These are phyloP conservation scores for Monilinia fructigena DNA, from an alignment of 2,329 filamentous ascomycete genomes.

Conservation along the genomic window DNA sequence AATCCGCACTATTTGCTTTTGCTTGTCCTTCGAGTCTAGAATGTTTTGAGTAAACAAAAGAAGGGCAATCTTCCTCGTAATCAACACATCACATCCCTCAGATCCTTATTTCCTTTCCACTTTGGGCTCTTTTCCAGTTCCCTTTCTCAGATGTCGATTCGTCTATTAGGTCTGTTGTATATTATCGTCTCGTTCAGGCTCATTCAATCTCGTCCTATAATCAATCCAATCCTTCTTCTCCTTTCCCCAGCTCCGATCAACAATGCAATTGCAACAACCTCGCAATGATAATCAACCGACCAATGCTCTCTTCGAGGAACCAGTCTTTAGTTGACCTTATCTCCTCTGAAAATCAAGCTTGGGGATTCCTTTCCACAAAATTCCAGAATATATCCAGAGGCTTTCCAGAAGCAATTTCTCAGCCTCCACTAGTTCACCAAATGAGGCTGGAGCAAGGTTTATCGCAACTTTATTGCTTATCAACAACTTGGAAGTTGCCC, in stretches of 20 bases:
- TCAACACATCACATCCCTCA: conserved; percentile 8
- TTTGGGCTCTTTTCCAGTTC: background rate
- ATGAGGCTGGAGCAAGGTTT: conserved; percentile 11
- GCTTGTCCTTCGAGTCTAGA: background rate
- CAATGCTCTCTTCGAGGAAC: conserved; percentile 16
- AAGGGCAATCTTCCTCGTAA: conserved; percentile 9
- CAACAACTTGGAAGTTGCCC: background rate
- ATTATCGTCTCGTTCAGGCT: background rate
- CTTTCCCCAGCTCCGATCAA: conserved; percentile 7
- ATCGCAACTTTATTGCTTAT: conserved; percentile 15
- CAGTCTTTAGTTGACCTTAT: background rate
- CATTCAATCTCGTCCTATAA: background rate
- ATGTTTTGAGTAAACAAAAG: conserved; percentile 6
- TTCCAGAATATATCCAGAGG: background rate
- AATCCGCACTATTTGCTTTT: background rate
- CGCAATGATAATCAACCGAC: conserved; percentile 1
- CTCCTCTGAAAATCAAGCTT: conserved; percentile 11
- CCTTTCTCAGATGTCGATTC: background rate
- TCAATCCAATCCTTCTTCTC: conserved; percentile 12
- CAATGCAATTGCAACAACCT: conserved; percentile 4
- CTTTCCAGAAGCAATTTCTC: conserved; percentile 8
- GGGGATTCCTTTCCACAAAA: conserved; percentile 3
- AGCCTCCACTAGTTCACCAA: conserved; percentile 11
- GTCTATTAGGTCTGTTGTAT: background rate
- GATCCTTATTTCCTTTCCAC: background rate